A percentile compares a stretch with the other conserved stretches of the same genome.
phyloP scores from a whole-genome alignment of 176 grass and related monocot species.

The Triticum timopheevii region DNA sequence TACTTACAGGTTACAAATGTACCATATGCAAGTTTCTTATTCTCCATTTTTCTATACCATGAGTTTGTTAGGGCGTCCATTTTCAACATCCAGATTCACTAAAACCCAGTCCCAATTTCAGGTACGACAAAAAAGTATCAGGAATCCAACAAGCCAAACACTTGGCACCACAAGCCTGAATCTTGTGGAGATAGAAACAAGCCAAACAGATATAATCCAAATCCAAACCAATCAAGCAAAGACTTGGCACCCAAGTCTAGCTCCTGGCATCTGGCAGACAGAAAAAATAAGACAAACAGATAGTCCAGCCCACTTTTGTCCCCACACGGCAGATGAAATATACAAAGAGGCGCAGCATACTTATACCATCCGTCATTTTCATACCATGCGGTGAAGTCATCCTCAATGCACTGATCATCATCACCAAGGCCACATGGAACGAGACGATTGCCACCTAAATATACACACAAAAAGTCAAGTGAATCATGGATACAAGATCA shows the following conservation, averaged over 20 bases:
- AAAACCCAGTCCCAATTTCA: background rate
- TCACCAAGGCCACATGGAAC: constrained; percentile 86
- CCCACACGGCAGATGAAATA: background rate
- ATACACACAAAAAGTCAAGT: constrained; percentile 14
- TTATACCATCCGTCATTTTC: constrained; percentile 17
- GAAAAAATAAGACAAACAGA: background rate
- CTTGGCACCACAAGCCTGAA: background rate
- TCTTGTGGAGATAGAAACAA: background rate
- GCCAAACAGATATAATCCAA: constrained; percentile 15
- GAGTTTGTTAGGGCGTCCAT: background rate
- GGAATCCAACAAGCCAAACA: background rate
- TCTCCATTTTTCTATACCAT: background rate
- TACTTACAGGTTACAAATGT: background rate
- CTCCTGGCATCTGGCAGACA: background rate
- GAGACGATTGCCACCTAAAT: constrained; percentile 79
- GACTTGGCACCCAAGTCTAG: background rate
- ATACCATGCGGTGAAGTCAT: constrained; percentile 91
- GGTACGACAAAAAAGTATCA: background rate
- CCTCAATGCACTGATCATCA: constrained; percentile 97
- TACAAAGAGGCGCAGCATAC: background rate
- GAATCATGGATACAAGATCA: background rate
- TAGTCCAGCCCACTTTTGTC: background rate
- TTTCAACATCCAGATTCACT: background rate
- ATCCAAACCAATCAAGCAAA: background rate
- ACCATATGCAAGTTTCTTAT: background rate